Conservation (phyloP, 768 basidiomycete species). For the Boletus bicolor region DNA sequence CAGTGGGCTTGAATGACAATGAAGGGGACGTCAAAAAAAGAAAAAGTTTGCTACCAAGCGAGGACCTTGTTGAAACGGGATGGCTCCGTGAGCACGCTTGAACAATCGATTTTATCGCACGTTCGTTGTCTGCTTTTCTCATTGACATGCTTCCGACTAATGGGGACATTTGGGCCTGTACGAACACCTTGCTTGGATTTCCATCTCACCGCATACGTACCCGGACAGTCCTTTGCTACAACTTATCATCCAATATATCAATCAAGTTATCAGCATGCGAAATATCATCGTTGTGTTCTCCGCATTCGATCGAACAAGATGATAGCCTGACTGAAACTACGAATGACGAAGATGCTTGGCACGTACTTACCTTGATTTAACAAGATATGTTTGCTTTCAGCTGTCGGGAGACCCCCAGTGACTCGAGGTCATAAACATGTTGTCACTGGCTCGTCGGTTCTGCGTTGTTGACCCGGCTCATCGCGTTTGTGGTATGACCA, state of each 20-base stretch:
- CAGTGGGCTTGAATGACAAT: not conserved
- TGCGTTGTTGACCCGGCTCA: not conserved
- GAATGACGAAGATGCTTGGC: not conserved
- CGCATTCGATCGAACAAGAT: not conserved
- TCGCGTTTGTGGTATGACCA: not conserved
- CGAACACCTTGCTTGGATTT: too few relatives aligned
- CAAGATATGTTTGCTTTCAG: conserved; percentile 3
- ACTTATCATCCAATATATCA: not conserved
- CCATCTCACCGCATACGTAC: not conserved
- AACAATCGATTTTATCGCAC: not conserved
- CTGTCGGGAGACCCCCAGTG: not conserved
- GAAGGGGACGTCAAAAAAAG: not conserved
- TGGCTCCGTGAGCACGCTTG: not conserved
- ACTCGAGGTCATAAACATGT: conserved; percentile 5
- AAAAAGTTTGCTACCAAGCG: not conserved
- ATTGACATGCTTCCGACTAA: not conserved
- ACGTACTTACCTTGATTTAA: conserved; percentile 5
- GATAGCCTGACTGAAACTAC: not conserved
- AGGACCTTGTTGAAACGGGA: not conserved
- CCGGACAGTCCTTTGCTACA: not conserved
- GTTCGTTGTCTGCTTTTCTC: not conserved
- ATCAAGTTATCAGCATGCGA: not conserved
- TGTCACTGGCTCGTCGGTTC: not conserved
- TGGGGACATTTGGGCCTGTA: not conserved
- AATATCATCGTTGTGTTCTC: not conserved